Conservation (phyloP, 1,284 basidiomycete species). For the Marasmius oreades region DNA sequence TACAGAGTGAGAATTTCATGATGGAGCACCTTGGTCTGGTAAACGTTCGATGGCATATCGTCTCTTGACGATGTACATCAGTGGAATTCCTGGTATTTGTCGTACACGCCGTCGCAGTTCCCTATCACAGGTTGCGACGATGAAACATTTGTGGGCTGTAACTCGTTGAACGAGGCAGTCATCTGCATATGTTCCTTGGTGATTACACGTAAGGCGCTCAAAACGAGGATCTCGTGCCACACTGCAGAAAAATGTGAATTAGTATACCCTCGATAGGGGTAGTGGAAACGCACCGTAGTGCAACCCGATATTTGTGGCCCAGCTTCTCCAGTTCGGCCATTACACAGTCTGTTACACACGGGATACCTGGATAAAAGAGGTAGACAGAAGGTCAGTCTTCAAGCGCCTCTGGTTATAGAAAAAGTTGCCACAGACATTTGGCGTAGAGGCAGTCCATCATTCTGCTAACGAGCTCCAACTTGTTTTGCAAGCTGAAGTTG, state of each 20-base stretch:
- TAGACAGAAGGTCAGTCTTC: constrained; percentile 6
- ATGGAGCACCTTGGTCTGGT: constrained; percentile 86
- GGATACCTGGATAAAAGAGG: constrained; percentile 69
- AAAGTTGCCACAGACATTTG: constrained; percentile 69
- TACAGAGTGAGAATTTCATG: constrained; percentile 17
- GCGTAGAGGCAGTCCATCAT: constrained; percentile 99
- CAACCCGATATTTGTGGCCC: constrained; percentile 93
- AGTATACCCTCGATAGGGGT: constrained; percentile 2
- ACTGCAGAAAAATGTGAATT: constrained; percentile 37
- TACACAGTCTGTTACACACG: constrained; percentile 98
- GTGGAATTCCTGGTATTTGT: constrained; percentile 90
- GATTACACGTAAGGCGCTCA: constrained; percentile 89
- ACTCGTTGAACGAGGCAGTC: constrained; percentile 97
- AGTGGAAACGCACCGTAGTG: constrained; percentile 64
- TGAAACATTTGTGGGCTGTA: constrained; percentile 92
- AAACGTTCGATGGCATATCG: constrained; percentile 91
- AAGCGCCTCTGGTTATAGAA: neutral
- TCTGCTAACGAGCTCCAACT: constrained; percentile 91
- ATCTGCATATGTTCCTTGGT: constrained; percentile 96
- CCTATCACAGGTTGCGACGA: constrained; percentile 97
- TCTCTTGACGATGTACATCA: constrained; percentile 93
- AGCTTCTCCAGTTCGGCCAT: constrained; percentile 98
- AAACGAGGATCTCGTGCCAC: constrained; percentile 97
- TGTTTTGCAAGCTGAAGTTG: constrained; percentile 98
- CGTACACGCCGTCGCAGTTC: constrained; percentile 90